Conservation (phyloP, 495 filamentous ascomycete genomes). For the Hypoxylon crocopeplum region DNA sequence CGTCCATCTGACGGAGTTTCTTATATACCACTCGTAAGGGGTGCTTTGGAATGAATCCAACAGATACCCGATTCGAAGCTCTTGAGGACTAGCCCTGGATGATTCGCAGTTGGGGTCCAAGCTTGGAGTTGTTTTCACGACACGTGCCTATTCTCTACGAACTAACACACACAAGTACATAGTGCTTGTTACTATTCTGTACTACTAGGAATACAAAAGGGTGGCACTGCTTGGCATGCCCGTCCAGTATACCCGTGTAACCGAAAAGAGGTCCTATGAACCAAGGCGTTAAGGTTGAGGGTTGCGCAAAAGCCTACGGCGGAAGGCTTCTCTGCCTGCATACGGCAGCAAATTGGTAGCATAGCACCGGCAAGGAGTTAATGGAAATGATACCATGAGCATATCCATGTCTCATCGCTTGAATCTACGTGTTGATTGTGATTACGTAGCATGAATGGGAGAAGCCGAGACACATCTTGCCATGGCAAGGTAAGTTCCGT, state of each 20-base stretch:
- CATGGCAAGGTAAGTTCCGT: too few species aligned
- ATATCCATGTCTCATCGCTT: not conserved
- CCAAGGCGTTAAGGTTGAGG: conserved; percentile 14
- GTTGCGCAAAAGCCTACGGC: too few species aligned
- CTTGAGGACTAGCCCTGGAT: not conserved
- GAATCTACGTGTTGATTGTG: too few species aligned
- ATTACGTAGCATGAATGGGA: too few species aligned
- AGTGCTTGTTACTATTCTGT: conserved; percentile 8
- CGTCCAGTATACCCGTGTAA: conserved; percentile 1
- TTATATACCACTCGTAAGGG: too few species aligned
- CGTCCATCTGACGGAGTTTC: conserved; percentile 54
- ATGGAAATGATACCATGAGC: conserved; percentile 24
- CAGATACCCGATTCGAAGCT: not conserved
- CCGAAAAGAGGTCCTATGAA: conserved; percentile 2
- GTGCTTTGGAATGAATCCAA: not conserved
- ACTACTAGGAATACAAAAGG: conserved; percentile 9
- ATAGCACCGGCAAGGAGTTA: conserved; percentile 7
- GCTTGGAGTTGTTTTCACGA: not conserved
- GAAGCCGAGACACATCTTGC: too few species aligned
- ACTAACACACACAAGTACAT: too few species aligned
- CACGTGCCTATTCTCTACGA: too few species aligned
- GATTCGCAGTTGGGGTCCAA: not conserved
- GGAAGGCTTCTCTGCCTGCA: too few species aligned
- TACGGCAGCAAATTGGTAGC: conserved; percentile 16
- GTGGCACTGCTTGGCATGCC: too few species aligned